Conservation (phyloP, 164 flowering plant genomes). For the Brasenia schreberi region DNA sequence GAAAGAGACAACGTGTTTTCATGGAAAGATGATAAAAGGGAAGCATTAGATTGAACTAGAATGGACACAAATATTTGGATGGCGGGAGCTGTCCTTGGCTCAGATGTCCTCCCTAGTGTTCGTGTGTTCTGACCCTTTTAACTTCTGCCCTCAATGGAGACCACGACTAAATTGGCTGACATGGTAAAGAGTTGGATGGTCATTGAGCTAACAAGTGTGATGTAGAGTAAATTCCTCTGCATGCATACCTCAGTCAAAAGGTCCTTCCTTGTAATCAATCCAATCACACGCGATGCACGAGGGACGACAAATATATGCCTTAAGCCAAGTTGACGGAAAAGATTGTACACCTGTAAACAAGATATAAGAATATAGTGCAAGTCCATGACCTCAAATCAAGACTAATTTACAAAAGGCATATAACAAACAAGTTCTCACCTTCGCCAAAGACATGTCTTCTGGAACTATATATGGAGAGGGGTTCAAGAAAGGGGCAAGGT, state of each 20-base stretch:
- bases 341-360: conserved; percentile 68
- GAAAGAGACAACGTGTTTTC: no score
- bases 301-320: conserved; percentile 95
- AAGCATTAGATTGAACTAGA: no score
- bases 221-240: no score
- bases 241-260: conserved; percentile 67
- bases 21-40: no score
- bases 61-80: no score
- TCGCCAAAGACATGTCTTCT: conserved; percentile 94
- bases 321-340: conserved; percentile 94
- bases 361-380: conserved; percentile 2
- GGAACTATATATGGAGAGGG: conserved; percentile 94
- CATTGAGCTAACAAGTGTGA: background rate
- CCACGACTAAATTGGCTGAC: conserved; percentile 4
- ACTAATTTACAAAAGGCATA: background rate
- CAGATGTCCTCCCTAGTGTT: no score
- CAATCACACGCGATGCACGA: conserved; percentile 86
- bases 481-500: conserved; percentile 86
- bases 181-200: background rate
- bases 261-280: conserved; percentile 93
- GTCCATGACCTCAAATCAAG: background rate
- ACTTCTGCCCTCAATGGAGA: background rate
- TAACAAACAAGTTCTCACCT: conserved; percentile 29
- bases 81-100: no score
- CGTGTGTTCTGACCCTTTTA: no score